Conservation (phyloP, 495 filamentous ascomycete genomes). For the Paragyromitra xinjiangensis region DNA sequence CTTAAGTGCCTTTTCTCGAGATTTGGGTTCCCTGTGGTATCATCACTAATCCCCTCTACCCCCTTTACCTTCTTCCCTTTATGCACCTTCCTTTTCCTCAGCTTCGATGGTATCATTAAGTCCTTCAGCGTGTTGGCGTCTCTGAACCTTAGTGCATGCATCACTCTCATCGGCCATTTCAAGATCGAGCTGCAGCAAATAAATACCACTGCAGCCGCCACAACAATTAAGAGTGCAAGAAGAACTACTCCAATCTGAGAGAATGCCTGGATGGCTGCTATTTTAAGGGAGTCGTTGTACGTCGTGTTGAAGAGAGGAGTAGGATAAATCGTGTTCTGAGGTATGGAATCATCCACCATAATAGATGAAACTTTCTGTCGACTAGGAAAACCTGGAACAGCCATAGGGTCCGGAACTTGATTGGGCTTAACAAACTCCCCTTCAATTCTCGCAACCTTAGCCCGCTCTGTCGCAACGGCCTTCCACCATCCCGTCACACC, state of each 20-base stretch:
- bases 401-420: neutral
- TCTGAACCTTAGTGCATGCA: constrained; percentile 10
- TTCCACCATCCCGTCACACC: constrained; percentile 36
- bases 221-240: constrained; percentile 29
- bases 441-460: neutral
- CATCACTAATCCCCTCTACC: neutral
- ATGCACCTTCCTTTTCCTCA: neutral
- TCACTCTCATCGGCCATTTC: constrained; percentile 38
- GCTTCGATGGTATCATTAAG: neutral
- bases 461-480: neutral
- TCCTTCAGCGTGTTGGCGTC: constrained; percentile 11
- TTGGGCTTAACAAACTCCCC: neutral
- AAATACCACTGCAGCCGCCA: constrained; percentile 8
- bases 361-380: neutral
- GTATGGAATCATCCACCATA: neutral
- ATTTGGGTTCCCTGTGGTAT: neutral
- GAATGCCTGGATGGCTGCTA: constrained; percentile 43
- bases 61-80: neutral
- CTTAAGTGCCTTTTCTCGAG: constrained; percentile 13
- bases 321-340: constrained; percentile 2
- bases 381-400: neutral
- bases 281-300: constrained; percentile 36
- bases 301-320: constrained; percentile 14
- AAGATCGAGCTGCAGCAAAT: constrained; percentile 39
- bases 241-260: constrained; percentile 41